Evolutionary conservation across 106 monocot species (phyloP).

Genomic region (Dioscorea alata): DNA sequence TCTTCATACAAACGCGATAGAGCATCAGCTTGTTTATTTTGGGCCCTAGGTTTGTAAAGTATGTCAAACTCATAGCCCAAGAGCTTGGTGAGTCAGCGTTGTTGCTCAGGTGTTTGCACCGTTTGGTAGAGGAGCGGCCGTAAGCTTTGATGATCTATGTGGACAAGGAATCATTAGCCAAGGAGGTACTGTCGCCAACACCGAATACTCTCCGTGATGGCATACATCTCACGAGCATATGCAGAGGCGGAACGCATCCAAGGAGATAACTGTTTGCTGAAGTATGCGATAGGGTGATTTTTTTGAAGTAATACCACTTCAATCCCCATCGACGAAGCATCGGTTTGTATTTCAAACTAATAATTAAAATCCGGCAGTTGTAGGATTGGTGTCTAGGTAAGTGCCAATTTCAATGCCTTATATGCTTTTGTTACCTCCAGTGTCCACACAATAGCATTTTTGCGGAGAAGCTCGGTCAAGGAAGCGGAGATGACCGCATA

Average conservation of each 20-base stretch:
- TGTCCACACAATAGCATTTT: slow-evolving; percentile 12
- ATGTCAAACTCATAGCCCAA: too few species aligned
- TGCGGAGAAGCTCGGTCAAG: slow-evolving; percentile 1
- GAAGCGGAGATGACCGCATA: background rate
- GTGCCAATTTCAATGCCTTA: background rate
- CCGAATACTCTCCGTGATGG: too few species aligned
- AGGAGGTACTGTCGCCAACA: too few species aligned
- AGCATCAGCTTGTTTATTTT: too few species aligned
- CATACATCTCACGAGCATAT: slow-evolving; percentile 4
- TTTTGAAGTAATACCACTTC: slow-evolving; percentile 5
- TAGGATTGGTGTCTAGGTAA: slow-evolving; percentile 9
- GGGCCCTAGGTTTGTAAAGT: too few species aligned
- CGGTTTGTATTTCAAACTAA: background rate
- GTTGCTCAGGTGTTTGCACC: too few species aligned
- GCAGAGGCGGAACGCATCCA: background rate
- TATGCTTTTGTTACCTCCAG: background rate
- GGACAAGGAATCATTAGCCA: too few species aligned
- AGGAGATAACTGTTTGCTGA: background rate
- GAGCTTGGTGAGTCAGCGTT: too few species aligned
- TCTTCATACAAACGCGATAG: too few species aligned
- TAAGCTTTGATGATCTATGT: too few species aligned
- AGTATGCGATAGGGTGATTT: slow-evolving; percentile 3
- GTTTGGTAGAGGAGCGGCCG: too few species aligned
- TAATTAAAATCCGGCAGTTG: slow-evolving; percentile 2
- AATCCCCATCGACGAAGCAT: too few species aligned